Conservation (phyloP, 148 eudicot species). For the Rhododendron williamsianum region DNA sequence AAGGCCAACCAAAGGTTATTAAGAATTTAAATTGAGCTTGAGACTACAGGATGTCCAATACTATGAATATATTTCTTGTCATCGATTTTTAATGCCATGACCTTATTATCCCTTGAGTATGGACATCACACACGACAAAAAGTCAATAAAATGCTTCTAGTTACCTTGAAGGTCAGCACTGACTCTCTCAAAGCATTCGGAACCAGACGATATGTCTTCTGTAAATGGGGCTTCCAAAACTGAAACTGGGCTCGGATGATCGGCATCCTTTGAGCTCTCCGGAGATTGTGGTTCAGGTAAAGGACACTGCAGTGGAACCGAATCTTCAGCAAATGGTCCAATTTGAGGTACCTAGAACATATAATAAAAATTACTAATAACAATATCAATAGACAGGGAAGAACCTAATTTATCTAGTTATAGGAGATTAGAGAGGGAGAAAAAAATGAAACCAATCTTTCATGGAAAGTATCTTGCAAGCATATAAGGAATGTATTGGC, state of each 20-base stretch:
- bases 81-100: neutral
- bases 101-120: neutral
- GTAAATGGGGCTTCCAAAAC: conserved; percentile 56
- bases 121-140: neutral
- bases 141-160: conserved; percentile 5
- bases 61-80: neutral
- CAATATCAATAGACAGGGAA: neutral
- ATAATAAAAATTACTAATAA: conserved; percentile 6
- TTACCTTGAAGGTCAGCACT: conserved; percentile 80
- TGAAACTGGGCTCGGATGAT: conserved; percentile 78
- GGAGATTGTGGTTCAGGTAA: conserved; percentile 55
- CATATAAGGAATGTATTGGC: neutral
- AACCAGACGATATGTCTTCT: conserved; percentile 71
- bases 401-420: neutral
- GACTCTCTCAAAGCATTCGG: conserved; percentile 83
- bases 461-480: neutral
- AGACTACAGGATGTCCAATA: neutral
- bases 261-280: conserved; percentile 65
- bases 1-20: neutral
- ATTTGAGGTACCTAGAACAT: conserved; percentile 35
- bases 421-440: neutral
- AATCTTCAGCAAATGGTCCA: conserved; percentile 24
- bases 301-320: conserved; percentile 26
- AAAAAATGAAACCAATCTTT: neutral
- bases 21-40: neutral